Base-by-base conservation (phyloP, 768 basidiomycete species). In the Boletus edulis region DNA sequence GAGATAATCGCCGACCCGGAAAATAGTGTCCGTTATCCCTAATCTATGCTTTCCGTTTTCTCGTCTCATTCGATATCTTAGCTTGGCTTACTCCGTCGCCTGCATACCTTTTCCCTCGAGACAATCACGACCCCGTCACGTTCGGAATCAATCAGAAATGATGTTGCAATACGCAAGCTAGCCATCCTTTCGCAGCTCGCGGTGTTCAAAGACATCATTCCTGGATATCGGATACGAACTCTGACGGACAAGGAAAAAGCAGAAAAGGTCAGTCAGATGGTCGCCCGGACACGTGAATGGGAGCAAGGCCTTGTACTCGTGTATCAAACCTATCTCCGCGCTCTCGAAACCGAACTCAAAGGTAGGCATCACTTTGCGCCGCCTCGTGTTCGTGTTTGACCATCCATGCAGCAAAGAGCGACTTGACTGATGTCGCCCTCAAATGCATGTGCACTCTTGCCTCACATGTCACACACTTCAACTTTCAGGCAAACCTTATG, bases 1-100 rank as follows among this genome's bases (percentile, higher is more conserved):
- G 96, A 98, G 63, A 91, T 98, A 51, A 75, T 97, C 46, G 82
- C 89, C 22, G 96, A 98, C 59, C 96, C 96, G 24, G 97, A 99
- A 74, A 94, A 93, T 66, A 91, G 87, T 56, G 95, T 97, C 68
- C 66, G 89, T 77, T 40, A 46, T 9, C 54, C 24, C 35, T 39
- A 5, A 49, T 31, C n/a, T 53, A 41, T 34, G 17, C 24, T 48
- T 54, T 51, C 3, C 20, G 29, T 41, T 58, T 44, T 52, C 46
- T 52, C 45, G 42, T 51, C 55, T 67, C 45, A 67, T 46, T 44
- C 40, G 32, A 55, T 38, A 57, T 56, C 32, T 38, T 65, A 98
- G 94, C 78, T 96, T 47, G 92, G 93, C 20, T 82, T 97, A 46
- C 77, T 99, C 54, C 84, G 89, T 57, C 88, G 97, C 18, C 76